Evolutionary conservation across 768 basidiomycete species (phyloP), one percentile per base, ranked within the genome.

Genomic region (Lactarius deliciosus): DNA sequence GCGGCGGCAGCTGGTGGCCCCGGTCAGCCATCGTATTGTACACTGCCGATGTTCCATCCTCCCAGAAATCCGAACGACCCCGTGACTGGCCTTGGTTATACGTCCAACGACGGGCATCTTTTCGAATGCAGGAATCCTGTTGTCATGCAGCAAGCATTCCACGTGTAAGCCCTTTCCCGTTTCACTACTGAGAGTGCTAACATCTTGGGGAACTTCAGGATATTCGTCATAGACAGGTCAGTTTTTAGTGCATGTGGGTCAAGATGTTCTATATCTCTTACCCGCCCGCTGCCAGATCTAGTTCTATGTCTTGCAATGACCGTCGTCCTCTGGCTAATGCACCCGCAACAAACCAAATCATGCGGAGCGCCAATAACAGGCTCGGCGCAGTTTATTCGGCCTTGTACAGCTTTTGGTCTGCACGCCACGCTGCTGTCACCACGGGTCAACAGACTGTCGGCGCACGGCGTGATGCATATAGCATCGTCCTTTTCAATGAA

Each of bases 331-430:
- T 86, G 5, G 66, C 72, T 0, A 76, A 79, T 45, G 80, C 82
- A 3, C 83, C 84, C 0, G 75, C 66, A 4, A 78, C 80, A 2
- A 65, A 73, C 18, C 73, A 69, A 45, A 85, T 86, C 57, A 63
- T 67, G 5, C 74, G 69, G 15, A 67, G 63, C 0, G 74, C 76
- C 38, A 74, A 84, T 64, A 82, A 88, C 64, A 75, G 86, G 28
- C 78, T 86, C 20, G 86, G 86, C 1, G 85, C 86, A 0, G 87
- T 86, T 0, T 83, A 82, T 54, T 83, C 85, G 0, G 81, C 86
- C 0, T 67, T 87, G 10, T 72, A 85, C 60, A 76, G 77, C 16
- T 88, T 88, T 70, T 88, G 86, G 86, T 66, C 75, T 16, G 81
- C 87, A 0, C 80, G 86, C 2, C 77, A 79, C 16, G 73, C 79